These are phyloP conservation scores for Letharia columbiana DNA, from an alignment of 495 filamentous ascomycete genomes.

Conservation along the genomic window DNA sequence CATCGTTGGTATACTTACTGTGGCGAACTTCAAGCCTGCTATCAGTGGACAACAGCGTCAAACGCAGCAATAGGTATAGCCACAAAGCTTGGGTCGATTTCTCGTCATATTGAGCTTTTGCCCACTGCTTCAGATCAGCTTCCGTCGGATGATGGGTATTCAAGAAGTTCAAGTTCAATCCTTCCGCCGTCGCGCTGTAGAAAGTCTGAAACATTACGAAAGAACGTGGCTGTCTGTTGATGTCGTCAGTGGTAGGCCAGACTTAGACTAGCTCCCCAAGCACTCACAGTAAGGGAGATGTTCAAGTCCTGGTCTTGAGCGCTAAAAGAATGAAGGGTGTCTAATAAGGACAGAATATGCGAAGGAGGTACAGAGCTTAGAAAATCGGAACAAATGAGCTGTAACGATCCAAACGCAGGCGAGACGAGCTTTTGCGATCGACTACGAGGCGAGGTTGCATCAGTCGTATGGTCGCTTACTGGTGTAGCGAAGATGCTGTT, in stretches of 20 bases:
- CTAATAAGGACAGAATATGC: constrained; percentile 74
- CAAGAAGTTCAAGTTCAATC: constrained; percentile 41
- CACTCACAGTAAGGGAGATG: constrained; percentile 73
- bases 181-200: constrained; percentile 45
- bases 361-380: constrained; percentile 65
- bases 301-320: constrained; percentile 87
- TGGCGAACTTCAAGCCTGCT: constrained; percentile 79
- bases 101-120: constrained; percentile 32
- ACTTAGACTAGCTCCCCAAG: not conserved
- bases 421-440: constrained; percentile 67
- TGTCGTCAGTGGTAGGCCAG: constrained; percentile 24
- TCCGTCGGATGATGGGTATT: constrained; percentile 37
- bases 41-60: constrained; percentile 70
- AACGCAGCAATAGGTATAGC: constrained; percentile 71
- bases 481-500: constrained; percentile 60
- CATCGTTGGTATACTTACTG: constrained; percentile 38
- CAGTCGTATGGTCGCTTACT: constrained; percentile 19
- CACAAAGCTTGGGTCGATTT: constrained; percentile 56
- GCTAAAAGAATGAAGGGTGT: constrained; percentile 81
- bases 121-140: constrained; percentile 32
- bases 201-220: constrained; percentile 90
- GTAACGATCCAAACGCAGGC: constrained; percentile 76
- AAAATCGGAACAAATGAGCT: constrained; percentile 93
- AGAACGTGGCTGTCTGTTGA: constrained; percentile 72
- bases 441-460: constrained; percentile 31